Evolutionary conservation across 2,329 filamentous ascomycete species (phyloP).

Genomic region (Fusarium anguioides): DNA sequence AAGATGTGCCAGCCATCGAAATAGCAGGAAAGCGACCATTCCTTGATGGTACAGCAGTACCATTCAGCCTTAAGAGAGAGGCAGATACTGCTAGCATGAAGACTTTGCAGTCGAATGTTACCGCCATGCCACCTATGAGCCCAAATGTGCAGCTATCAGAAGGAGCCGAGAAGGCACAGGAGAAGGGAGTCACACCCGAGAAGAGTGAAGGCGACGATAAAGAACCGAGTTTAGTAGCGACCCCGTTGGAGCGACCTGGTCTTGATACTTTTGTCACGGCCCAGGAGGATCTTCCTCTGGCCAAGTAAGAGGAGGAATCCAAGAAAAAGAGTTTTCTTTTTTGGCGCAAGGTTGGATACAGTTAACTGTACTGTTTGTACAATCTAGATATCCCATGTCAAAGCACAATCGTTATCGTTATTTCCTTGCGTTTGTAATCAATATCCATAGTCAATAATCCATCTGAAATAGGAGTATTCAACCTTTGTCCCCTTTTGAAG

Average conservation of each 20-base stretch:
- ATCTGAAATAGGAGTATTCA: constrained; percentile 13
- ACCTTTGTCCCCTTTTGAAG: constrained; percentile 17
- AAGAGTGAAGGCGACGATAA: constrained; percentile 13
- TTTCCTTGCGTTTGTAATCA: constrained; percentile 20
- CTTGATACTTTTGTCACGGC: constrained; percentile 69
- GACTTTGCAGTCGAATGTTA: constrained; percentile 65
- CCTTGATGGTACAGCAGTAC: constrained; percentile 75
- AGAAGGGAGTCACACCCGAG: neutral
- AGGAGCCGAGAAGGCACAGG: neutral
- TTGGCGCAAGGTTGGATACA: constrained; percentile 31
- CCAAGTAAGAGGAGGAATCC: constrained; percentile 34
- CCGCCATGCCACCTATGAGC: constrained; percentile 50
- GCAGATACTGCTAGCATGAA: constrained; percentile 76
- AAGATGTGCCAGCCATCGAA: constrained; percentile 57
- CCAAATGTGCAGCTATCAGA: constrained; percentile 21
- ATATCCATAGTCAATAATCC: constrained; percentile 12
- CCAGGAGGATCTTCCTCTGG: constrained; percentile 55
- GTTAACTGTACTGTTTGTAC: constrained; percentile 25
- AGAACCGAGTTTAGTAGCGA: neutral
- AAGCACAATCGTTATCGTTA: constrained; percentile 25
- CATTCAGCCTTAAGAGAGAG: constrained; percentile 76
- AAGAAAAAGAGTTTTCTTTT: neutral
- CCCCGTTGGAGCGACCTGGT: constrained; percentile 49
- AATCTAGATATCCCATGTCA: constrained; percentile 28
- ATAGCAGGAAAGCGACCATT: constrained; percentile 72